Percentiles rank a stretch among this genome's conserved stretches.
Evolutionary conservation across 345 rosid species (phyloP).

Genomic region (Populus simonii): DNA sequence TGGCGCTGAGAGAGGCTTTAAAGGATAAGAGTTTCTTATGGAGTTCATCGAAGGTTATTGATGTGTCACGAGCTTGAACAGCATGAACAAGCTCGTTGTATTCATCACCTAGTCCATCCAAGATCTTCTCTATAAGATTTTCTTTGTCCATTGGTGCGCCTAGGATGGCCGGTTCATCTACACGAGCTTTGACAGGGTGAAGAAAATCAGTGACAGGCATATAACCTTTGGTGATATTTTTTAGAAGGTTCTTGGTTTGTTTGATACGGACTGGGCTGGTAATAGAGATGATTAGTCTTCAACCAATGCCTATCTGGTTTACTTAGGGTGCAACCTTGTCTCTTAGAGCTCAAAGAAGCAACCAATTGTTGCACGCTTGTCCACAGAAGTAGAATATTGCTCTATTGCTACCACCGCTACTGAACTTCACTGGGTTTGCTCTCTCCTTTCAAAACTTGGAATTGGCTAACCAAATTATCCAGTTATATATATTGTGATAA

Average conservation of each 20-base stretch:
- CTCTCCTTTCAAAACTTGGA: no score
- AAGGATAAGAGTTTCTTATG: neutral
- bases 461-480: no score
- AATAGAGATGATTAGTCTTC: no score
- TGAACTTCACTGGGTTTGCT: no score
- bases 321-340: no score
- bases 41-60: neutral
- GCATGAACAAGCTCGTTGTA: neutral
- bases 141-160: neutral
- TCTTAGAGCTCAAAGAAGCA: no score
- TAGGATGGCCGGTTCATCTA: neutral
- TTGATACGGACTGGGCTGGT: neutral
- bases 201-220: neutral
- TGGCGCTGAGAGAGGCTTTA: neutral
- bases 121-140: neutral
- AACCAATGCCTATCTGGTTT: no score
- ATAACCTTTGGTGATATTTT: neutral
- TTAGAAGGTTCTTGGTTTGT: neutral
- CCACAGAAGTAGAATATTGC: no score
- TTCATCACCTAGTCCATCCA: neutral
- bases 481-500: no score
- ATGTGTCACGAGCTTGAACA: neutral
- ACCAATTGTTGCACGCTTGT: no score
- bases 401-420: no score
- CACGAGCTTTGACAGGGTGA: neutral